Base-by-base conservation (phyloP, 495 filamentous ascomycete genomes). In the Hypoxylon lenormandii region DNA sequence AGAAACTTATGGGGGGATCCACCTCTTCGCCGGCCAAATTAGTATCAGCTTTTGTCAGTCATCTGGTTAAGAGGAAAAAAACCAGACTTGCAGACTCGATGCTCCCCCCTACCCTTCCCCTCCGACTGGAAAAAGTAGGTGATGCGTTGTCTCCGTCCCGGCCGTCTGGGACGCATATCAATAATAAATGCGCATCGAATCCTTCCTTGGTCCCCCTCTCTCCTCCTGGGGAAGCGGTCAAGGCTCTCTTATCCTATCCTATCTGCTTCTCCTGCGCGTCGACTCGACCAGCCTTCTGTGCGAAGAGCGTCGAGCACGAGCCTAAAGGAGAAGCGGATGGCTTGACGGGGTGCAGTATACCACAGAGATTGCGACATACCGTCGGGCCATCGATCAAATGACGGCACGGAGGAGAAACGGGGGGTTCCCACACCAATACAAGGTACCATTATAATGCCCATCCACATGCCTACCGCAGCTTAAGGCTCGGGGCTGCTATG, bases 351-450 rank as follows among this genome's bases (percentile, higher is more conserved):
- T 59, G 57, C 57, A 59, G 47, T 23, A 51, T n/a, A 38, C 43
- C 54, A 63, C 40, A 63, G 57, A 71, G 58, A 71, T 71, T 71
- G 58, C 63, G 58, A 71, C 68, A 66, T 66, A 62, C 62, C 68
- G 62, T 66, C 68, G 58, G 68, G 47, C 48, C 42, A 54, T 66
- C 30, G 57, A 63, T 54, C 68, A 71, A 62, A 63, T 66, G 51
- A 70, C 67, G 67, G 67, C 36, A 70, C 68, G 68, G 68, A 66
- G 62, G 47, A 43, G 68, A 61, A 58, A 59, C 64, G 53, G 30
- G 30, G 30, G 30, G 30, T 3, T 33, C 10, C 30, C 30, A n/a
- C n/a, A n/a, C n/a, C n/a, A n/a, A n/a, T n/a, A n/a, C n/a, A n/a
- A n/a, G n/a, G n/a, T n/a, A n/a, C n/a, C n/a, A n/a, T n/a, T n/a